Evolutionary conservation across 2,329 filamentous ascomycete species (phyloP).

Genomic region (Neurospora crassa): DNA sequence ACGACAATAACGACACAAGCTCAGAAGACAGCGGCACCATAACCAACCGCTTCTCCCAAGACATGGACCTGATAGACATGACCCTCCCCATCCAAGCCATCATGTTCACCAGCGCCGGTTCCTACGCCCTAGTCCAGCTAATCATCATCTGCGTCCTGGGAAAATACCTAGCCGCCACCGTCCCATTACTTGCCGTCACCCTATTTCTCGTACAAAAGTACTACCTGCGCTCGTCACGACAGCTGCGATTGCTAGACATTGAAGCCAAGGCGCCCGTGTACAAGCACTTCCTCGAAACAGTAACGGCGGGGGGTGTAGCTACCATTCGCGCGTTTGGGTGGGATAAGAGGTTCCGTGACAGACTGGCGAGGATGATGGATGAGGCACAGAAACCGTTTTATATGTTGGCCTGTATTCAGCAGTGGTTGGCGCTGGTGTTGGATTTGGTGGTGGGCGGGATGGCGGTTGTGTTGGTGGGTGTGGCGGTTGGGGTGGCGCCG

Average conservation of each 20-base stretch:
- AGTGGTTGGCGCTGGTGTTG: conserved; percentile 13
- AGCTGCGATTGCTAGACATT: conserved; percentile 43
- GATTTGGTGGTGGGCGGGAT: conserved; percentile 11
- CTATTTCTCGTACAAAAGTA: conserved; percentile 33
- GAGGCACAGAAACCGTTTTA: conserved; percentile 12
- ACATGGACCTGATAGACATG: conserved; percentile 9
- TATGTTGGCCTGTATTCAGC: conserved; percentile 12
- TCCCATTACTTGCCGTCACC: conserved; percentile 3
- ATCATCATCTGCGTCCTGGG: conserved; percentile 6
- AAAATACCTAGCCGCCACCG: conserved; percentile 4
- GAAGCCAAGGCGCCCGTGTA: conserved; percentile 38
- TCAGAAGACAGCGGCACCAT: conserved; percentile 3
- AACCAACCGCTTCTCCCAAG: conserved; percentile 7
- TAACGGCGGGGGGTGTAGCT: conserved; percentile 29
- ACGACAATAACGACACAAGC: neutral
- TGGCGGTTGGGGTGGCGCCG: neutral
- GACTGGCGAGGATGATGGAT: conserved; percentile 25
- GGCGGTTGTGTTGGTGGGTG: conserved; percentile 8
- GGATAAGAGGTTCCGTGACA: conserved; percentile 28
- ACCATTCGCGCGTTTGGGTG: conserved; percentile 43
- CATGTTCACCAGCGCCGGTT: conserved; percentile 1
- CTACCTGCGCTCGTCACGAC: conserved; percentile 46
- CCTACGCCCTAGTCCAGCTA: conserved; percentile 1
- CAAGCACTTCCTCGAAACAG: conserved; percentile 40
- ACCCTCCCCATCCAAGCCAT: conserved; percentile 2